Conservation (phyloP, 2,329 filamentous ascomycete species). For the Dactylellina haptotyla region DNA sequence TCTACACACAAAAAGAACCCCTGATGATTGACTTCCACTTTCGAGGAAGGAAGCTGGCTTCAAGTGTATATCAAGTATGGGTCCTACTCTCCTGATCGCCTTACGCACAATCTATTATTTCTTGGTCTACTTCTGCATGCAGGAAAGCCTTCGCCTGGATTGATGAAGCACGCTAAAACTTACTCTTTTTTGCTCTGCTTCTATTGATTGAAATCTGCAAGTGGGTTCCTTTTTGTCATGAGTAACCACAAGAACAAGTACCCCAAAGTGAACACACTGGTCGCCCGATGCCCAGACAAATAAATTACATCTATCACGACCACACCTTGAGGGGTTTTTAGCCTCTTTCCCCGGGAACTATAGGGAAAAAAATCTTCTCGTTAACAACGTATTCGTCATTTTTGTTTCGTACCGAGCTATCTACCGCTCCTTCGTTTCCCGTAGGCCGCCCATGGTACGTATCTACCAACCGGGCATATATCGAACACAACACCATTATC, state of each 20-base stretch:
- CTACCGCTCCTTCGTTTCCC: slow-evolving; percentile 1
- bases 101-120: not conserved
- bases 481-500: too few species aligned
- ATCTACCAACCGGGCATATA: not conserved
- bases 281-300: slow-evolving; percentile 5
- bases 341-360: slow-evolving; percentile 8
- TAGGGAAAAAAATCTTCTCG: too few species aligned
- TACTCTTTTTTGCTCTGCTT: too few species aligned
- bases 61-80: not conserved
- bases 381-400: too few species aligned
- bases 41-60: not conserved
- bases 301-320: not conserved
- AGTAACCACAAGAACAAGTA: too few species aligned
- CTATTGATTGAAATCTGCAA: too few species aligned
- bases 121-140: too few species aligned
- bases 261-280: too few species aligned
- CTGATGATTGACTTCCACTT: slow-evolving; percentile 30
- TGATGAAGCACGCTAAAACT: too few species aligned
- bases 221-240: too few species aligned
- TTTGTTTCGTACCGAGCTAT: not conserved
- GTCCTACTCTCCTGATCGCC: slow-evolving; percentile 3
- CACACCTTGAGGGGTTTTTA: slow-evolving; percentile 9
- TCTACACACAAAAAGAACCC: not conserved
- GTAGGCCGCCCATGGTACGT: not conserved
- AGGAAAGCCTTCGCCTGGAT: too few species aligned